Conservation (phyloP, 805 yeast species). For the Candida alai region DNA sequence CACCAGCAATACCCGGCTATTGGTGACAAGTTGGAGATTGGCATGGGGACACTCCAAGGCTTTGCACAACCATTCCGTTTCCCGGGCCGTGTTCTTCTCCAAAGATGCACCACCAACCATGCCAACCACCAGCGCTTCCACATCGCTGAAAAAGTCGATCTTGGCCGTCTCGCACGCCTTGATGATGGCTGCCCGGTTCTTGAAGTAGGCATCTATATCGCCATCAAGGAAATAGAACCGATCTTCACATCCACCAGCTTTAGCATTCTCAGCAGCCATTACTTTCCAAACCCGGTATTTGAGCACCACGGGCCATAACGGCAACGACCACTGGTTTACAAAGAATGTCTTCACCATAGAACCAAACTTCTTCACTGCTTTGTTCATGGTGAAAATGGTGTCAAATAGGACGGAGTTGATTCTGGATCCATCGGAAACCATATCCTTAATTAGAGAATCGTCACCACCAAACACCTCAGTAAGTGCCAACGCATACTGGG, state of each 20-base stretch:
- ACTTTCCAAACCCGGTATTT: conserved; percentile 45
- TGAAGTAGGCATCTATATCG: conserved; percentile 26
- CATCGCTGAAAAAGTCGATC: conserved; percentile 42
- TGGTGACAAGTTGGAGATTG: conserved; percentile 39
- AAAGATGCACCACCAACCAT: conserved; percentile 48
- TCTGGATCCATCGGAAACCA: conserved; percentile 24
- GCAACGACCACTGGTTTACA: conserved; percentile 58
- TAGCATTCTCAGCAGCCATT: conserved; percentile 19
- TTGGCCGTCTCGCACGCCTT: conserved; percentile 44
- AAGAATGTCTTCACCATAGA: conserved; percentile 57
- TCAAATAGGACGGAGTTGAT: conserved; percentile 23
- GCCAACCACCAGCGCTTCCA: conserved; percentile 58
- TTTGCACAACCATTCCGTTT: conserved; percentile 56
- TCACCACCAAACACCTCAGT: conserved; percentile 21
- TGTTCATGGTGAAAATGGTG: conserved; percentile 38
- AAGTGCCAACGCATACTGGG: conserved; percentile 47
- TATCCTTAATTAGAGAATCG: conserved; percentile 22
- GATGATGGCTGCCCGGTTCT: conserved; percentile 43
- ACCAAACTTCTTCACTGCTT: conserved; percentile 50
- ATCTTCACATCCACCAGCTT: conserved; percentile 25
- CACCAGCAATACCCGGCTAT: conserved; percentile 48
- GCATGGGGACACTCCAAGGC: conserved; percentile 44
- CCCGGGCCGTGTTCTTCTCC: conserved; percentile 50
- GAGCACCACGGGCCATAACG: conserved; percentile 36
- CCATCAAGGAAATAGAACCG: conserved; percentile 27